Evolutionary conservation across 2,329 filamentous ascomycete species (phyloP).

Genomic region (Phialophora verrucosa): DNA sequence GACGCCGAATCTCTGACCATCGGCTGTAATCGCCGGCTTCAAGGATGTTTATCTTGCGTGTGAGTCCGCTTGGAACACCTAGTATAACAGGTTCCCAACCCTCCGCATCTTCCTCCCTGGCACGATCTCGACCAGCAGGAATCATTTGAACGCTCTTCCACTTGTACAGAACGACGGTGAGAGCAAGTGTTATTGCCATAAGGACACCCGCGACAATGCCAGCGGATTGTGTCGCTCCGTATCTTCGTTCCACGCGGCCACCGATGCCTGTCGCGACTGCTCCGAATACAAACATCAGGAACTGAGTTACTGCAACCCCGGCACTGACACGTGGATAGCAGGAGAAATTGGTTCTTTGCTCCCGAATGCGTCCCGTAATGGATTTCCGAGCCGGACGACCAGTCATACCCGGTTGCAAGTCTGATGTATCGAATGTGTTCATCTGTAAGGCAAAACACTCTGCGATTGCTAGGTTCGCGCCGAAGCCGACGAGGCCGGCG

Average conservation of each 20-base stretch:
- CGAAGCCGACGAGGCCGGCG: constrained; percentile 69
- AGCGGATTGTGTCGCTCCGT: constrained; percentile 71
- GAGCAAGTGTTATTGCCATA: constrained; percentile 66
- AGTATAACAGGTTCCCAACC: constrained; percentile 71
- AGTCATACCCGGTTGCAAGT: constrained; percentile 74
- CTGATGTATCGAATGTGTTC: constrained; percentile 82
- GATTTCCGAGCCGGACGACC: constrained; percentile 53
- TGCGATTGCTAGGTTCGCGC: constrained; percentile 74
- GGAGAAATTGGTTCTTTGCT: constrained; percentile 71
- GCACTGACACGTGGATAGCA: constrained; percentile 75
- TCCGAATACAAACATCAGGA: constrained; percentile 71
- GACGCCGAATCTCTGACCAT: constrained; percentile 73
- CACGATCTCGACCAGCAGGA: constrained; percentile 48
- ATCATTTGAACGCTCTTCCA: constrained; percentile 73
- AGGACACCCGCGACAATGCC: constrained; percentile 72
- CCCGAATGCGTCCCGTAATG: constrained; percentile 51
- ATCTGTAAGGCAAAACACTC: constrained; percentile 79
- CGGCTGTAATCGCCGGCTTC: constrained; percentile 71
- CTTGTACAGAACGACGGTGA: constrained; percentile 67
- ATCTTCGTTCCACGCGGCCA: constrained; percentile 67
- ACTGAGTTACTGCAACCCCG: constrained; percentile 73
- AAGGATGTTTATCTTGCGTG: constrained; percentile 71
- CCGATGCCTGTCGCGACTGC: constrained; percentile 71
- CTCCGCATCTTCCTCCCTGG: constrained; percentile 6
- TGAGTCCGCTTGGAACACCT: constrained; percentile 72